phyloP scores from a whole-genome alignment of 169 alveolate genomes.

The Plasmodium blacklocki region DNA sequence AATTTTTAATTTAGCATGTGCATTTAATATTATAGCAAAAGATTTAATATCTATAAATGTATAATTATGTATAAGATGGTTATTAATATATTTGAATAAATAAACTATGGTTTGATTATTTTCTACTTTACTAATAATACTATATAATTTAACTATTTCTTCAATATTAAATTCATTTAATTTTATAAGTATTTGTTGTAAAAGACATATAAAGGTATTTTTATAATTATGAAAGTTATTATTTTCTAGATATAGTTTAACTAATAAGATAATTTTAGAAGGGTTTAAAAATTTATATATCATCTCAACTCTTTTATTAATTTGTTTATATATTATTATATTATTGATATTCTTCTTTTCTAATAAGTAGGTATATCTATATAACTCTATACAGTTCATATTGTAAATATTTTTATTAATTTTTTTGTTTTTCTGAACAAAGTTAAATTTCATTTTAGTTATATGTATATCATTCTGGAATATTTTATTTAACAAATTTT shows the following conservation, averaged over 20 bases:
- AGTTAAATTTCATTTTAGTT: conserved; percentile 32
- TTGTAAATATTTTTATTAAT: conserved; percentile 66
- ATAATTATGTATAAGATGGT: conserved; percentile 60
- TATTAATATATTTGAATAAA: conserved; percentile 60
- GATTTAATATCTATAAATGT: conserved; percentile 71
- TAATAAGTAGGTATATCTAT: conserved; percentile 53
- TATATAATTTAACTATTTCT: conserved; percentile 62
- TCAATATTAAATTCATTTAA: conserved; percentile 45
- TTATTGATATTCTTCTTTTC: conserved; percentile 43
- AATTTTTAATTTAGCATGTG: conserved; percentile 76
- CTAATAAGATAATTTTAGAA: conserved; percentile 54
- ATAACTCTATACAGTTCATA: conserved; percentile 68
- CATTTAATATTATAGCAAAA: conserved; percentile 46
- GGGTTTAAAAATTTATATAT: conserved; percentile 70
- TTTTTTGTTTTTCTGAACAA: conserved; percentile 56
- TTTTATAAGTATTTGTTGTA: conserved; percentile 52
- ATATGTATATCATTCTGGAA: conserved; percentile 18
- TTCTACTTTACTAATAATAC: conserved; percentile 61
- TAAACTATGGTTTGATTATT: conserved; percentile 62
- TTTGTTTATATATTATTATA: conserved; percentile 58
- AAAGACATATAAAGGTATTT: conserved; percentile 60
- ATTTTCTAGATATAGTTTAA: conserved; percentile 64
- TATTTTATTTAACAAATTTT: background rate
- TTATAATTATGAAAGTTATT: conserved; percentile 25
- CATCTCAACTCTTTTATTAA: conserved; percentile 76